Percentiles rank a stretch among this genome's conserved stretches.
Evolutionary conservation across 2,329 filamentous ascomycete species (phyloP).

Genomic region (Ciborinia camelliae): DNA sequence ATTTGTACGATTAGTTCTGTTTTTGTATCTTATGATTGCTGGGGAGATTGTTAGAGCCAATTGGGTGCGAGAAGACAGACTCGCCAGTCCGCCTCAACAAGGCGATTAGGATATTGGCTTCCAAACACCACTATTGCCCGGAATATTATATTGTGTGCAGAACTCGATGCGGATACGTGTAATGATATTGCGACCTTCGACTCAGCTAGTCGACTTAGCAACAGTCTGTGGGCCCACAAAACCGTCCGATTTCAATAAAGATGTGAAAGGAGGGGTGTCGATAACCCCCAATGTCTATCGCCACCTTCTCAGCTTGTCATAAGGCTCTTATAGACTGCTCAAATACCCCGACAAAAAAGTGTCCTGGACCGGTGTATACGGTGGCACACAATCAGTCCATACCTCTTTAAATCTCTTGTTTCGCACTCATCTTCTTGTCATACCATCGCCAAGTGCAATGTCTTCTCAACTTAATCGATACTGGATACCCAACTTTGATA

Average conservation of each 20-base stretch:
- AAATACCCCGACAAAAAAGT: slow-evolving; percentile 1
- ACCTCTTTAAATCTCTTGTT: slow-evolving; percentile 12
- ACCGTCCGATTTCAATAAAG: slow-evolving; percentile 11
- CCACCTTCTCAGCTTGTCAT: slow-evolving; percentile 1
- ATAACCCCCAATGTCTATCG: slow-evolving; percentile 1
- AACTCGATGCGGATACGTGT: slow-evolving; percentile 14
- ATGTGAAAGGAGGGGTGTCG: not conserved
- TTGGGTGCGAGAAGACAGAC: not conserved
- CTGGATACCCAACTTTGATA: slow-evolving; percentile 58
- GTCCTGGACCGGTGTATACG: not conserved
- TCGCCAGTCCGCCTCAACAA: slow-evolving; percentile 19
- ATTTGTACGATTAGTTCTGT: slow-evolving; percentile 15
- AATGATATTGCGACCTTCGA: slow-evolving; percentile 3
- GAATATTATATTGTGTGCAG: slow-evolving; percentile 3
- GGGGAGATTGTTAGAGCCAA: slow-evolving; percentile 8
- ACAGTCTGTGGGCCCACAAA: not conserved
- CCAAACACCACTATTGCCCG: slow-evolving; percentile 9
- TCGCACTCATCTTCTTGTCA: slow-evolving; percentile 10
- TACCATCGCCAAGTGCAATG: slow-evolving; percentile 33
- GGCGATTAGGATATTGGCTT: slow-evolving; percentile 17
- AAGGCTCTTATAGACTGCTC: slow-evolving; percentile 7
- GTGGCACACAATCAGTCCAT: slow-evolving; percentile 21
- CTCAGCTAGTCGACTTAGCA: slow-evolving; percentile 4
- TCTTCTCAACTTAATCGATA: slow-evolving; percentile 51
- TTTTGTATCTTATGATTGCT: slow-evolving; percentile 10